phyloP scores from a whole-genome alignment of 1,284 basidiomycete genomes.

The Ceratorhiza oryzae-sativae region DNA sequence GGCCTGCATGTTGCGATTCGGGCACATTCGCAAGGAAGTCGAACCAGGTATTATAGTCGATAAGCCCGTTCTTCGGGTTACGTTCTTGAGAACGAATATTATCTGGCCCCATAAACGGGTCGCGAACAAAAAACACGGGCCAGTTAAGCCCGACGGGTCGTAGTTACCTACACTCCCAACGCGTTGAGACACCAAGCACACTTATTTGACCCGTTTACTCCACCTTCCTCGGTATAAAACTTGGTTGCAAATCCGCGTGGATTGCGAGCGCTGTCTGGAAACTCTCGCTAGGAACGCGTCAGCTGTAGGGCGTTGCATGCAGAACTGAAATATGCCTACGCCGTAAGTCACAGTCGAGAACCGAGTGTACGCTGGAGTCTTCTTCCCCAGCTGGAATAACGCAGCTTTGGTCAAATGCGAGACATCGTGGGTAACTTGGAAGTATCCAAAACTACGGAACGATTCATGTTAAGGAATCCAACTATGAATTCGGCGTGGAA shows the following conservation, averaged over 20 bases:
- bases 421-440: slow-evolving; percentile 75
- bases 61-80: slow-evolving; percentile 48
- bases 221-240: slow-evolving; percentile 83
- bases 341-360: slow-evolving; percentile 77
- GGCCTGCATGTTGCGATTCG: slow-evolving; percentile 62
- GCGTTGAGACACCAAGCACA: not conserved
- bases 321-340: slow-evolving; percentile 41
- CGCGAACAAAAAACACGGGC: slow-evolving; percentile 87
- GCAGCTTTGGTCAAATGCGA: slow-evolving; percentile 79
- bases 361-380: slow-evolving; percentile 74
- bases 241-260: slow-evolving; percentile 94
- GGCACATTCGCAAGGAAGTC: slow-evolving; percentile 54
- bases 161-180: slow-evolving; percentile 45
- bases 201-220: slow-evolving; percentile 65
- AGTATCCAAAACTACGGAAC: slow-evolving; percentile 41
- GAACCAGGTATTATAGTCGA: slow-evolving; percentile 51
- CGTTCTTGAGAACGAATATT: slow-evolving; percentile 49
- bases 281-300: slow-evolving; percentile 67
- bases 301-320: not conserved
- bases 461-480: not conserved
- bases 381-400: slow-evolving; percentile 66
- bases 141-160: slow-evolving; percentile 65
- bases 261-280: slow-evolving; percentile 89
- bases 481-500: not conserved
- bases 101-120: slow-evolving; percentile 54